Evolutionary conservation across 1,139 yeast species (phyloP), one percentile per base, ranked within the genome.

Genomic region (Magnusiomyces suaveolens): DNA sequence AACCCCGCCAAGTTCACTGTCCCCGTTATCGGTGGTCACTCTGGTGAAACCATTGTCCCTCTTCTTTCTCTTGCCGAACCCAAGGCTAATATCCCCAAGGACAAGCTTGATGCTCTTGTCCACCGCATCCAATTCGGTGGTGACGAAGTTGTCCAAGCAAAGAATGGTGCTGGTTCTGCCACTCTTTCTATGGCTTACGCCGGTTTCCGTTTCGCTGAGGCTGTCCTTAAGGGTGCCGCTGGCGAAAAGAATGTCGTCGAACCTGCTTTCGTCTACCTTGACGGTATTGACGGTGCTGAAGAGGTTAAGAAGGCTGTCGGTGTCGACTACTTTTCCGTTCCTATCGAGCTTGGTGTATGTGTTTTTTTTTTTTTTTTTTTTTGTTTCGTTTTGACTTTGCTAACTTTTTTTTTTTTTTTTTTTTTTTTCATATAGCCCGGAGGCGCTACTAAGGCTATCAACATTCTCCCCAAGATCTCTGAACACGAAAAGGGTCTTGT

Each of bases 21-120:
- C 57, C 85, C 95, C 49, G 96, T 90, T 60, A 84, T 90, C 63
- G 97, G 97, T 61, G 97, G 97, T 60, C 97, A 90, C 81, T 86
- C 96, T 56, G 97, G 97, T 68, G 88, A 85, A 65, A 87, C 97
- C 62, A 88, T 88, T 72, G 94, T 88, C 56, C 96, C 97, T 63
- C 75, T 90, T 63, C 80, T 87, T 68, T 85, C 95, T 41, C 77
- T 74, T 58, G 72, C 79, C 51, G 67, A 74, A 53, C 81, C 86
- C 65, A 61, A 69, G 60, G 72, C 81, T 64, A 73, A 72, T 56
- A 68, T 72, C 52, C 69, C 67, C 38, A 84, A 81, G 61, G 70
- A 62, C 52, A 75, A 78, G 65, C 77, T 83, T 66, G 87, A 82
- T 67, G 79, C 81, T 56, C 78, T 89, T 65, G 79, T 87, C 67